Evolutionary conservation across 2,329 filamentous ascomycete genomes (phyloP).

Genomic region (Penicillium occitanis): DNA sequence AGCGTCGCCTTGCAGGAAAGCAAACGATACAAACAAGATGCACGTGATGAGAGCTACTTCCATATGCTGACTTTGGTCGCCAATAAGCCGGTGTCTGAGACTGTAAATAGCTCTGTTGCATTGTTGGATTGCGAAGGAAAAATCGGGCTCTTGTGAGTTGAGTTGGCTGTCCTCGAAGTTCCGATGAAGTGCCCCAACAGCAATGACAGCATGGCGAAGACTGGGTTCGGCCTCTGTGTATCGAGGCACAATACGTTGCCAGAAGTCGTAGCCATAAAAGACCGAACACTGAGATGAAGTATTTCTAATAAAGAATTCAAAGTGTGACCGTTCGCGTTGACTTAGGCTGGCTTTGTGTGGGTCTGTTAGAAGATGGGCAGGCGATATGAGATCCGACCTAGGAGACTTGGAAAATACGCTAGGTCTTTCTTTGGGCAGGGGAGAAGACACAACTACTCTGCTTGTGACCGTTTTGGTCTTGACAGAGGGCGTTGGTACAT

Average conservation of each 20-base stretch:
- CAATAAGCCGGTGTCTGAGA: constrained; percentile 17
- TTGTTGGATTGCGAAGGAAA: constrained; percentile 20
- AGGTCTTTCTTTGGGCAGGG: not conserved
- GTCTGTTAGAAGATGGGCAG: not conserved
- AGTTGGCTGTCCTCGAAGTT: constrained; percentile 18
- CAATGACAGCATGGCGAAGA: constrained; percentile 14
- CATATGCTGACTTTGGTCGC: constrained; percentile 19
- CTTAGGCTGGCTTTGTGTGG: constrained; percentile 7
- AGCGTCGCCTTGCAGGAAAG: constrained; percentile 24
- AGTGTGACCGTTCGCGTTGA: constrained; percentile 2
- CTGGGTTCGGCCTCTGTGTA: constrained; percentile 9
- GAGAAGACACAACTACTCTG: not conserved
- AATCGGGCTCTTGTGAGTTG: constrained; percentile 1
- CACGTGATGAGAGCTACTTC: constrained; percentile 22
- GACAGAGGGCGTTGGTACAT: not conserved
- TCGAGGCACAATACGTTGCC: constrained; percentile 9
- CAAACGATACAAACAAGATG: constrained; percentile 22
- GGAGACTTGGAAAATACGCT: not conserved
- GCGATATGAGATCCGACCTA: not conserved
- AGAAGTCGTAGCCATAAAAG: constrained; percentile 8
- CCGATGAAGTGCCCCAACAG: constrained; percentile 16
- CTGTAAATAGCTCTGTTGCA: constrained; percentile 20
- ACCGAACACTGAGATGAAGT: constrained; percentile 12
- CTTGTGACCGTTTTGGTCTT: not conserved
- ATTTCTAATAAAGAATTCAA: constrained; percentile 13